Conservation (phyloP, 2,329 filamentous ascomycete species). For the Sclerotinia nivalis region DNA sequence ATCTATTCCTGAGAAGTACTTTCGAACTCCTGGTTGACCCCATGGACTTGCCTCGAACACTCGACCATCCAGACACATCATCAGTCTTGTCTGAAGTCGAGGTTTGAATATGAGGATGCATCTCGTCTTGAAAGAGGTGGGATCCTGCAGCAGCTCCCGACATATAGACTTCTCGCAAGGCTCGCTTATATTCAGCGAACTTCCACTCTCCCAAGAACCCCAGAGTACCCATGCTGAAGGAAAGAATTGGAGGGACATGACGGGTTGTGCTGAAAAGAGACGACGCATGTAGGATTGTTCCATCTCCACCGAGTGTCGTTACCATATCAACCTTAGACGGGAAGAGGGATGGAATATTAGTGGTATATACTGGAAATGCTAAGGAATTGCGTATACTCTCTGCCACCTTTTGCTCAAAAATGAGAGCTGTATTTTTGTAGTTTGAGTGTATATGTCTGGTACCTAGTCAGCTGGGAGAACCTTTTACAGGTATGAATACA, state of each 20-base stretch:
- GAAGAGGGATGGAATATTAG: conserved; percentile 49
- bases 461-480: conserved; percentile 23
- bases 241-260: conserved; percentile 84
- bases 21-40: conserved; percentile 72
- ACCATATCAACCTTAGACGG: conserved; percentile 84
- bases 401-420: conserved; percentile 79
- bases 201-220: conserved; percentile 98
- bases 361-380: conserved; percentile 70
- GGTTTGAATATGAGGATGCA: conserved; percentile 38
- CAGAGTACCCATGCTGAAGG: conserved; percentile 95
- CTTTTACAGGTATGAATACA: background rate
- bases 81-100: conserved; percentile 32
- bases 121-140: conserved; percentile 37
- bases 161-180: conserved; percentile 93
- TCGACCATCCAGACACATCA: conserved; percentile 63
- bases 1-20: conserved; percentile 80
- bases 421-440: conserved; percentile 77
- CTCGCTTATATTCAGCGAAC: conserved; percentile 87
- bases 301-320: conserved; percentile 89
- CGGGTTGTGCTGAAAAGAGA: conserved; percentile 81
- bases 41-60: conserved; percentile 77
- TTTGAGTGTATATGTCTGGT: conserved; percentile 71
- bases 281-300: conserved; percentile 82
- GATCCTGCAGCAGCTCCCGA: conserved; percentile 55
- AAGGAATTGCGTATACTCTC: conserved; percentile 68